These are phyloP conservation scores for Ottelia alismoides DNA, from an alignment of 106 monocot genomes.

Conservation along the genomic window DNA sequence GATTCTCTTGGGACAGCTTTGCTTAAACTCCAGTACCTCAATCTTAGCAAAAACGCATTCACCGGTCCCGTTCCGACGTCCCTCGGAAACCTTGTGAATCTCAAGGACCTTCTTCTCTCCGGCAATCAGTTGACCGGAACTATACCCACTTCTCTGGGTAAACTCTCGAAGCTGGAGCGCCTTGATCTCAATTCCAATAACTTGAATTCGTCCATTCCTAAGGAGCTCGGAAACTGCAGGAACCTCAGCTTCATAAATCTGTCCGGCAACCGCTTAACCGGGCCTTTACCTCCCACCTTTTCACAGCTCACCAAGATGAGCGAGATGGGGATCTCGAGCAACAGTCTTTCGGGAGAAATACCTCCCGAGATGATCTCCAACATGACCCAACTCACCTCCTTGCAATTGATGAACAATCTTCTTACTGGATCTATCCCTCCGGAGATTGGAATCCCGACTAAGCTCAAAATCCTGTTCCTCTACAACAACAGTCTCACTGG, in stretches of 20 bases:
- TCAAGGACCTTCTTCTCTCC: slow-evolving; percentile 33
- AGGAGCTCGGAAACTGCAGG: slow-evolving; percentile 35
- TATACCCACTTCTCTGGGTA: slow-evolving; percentile 40
- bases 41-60: slow-evolving; percentile 43
- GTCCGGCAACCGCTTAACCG: slow-evolving; percentile 26
- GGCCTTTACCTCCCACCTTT: slow-evolving; percentile 18
- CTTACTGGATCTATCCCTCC: slow-evolving; percentile 30
- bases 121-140: slow-evolving; percentile 23
- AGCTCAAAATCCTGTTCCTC: slow-evolving; percentile 14
- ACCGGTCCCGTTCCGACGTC: slow-evolving; percentile 30
- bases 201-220: slow-evolving; percentile 36
- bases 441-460: slow-evolving; percentile 26
- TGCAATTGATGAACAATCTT: slow-evolving; percentile 29
- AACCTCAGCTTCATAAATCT: slow-evolving; percentile 34
- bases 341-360: slow-evolving; percentile 38
- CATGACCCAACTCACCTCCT: slow-evolving; percentile 32
- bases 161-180: slow-evolving; percentile 21
- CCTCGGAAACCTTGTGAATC: slow-evolving; percentile 20
- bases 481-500: slow-evolving; percentile 32
- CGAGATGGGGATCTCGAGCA: slow-evolving; percentile 29
- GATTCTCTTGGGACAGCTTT: slow-evolving; percentile 14
- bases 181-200: slow-evolving; percentile 11
- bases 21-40: slow-evolving; percentile 32
- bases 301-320: slow-evolving; percentile 2
- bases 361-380: slow-evolving; percentile 14